Evolutionary conservation across 441 rosid species (phyloP).

Genomic region (Syzygium malaccense): DNA sequence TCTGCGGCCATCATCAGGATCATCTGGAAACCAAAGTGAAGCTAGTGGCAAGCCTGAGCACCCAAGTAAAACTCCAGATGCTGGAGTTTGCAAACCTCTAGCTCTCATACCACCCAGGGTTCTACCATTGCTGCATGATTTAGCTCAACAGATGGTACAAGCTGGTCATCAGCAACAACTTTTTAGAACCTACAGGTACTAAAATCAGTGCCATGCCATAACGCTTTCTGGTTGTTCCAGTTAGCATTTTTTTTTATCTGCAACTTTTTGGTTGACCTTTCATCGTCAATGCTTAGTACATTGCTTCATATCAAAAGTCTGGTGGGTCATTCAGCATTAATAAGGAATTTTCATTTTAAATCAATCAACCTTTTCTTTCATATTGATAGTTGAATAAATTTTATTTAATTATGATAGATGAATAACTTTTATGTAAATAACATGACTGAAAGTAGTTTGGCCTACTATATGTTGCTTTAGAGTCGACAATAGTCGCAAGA

Average conservation of each 20-base stretch:
- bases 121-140: conserved; percentile 74
- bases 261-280: background rate
- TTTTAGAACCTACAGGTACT: conserved; percentile 68
- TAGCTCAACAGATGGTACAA: conserved; percentile 85
- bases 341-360: background rate
- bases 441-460: background rate
- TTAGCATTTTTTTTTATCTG: background rate
- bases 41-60: conserved; percentile 39
- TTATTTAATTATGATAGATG: background rate
- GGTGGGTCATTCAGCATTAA: background rate
- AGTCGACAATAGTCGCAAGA: background rate
- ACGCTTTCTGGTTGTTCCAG: background rate
- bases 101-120: conserved; percentile 85
- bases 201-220: background rate
- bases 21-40: conserved; percentile 34
- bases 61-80: conserved; percentile 38
- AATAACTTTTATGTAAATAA: background rate
- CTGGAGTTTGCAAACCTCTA: conserved; percentile 64
- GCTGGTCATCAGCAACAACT: conserved; percentile 95
- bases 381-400: background rate
- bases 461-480: background rate
- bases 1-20: conserved; percentile 55
- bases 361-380: background rate
- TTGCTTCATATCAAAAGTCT: background rate
- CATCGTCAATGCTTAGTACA: background rate